Evolutionary conservation across 495 filamentous ascomycete genomes (phyloP).

Genomic region (Penicillium canariense): DNA sequence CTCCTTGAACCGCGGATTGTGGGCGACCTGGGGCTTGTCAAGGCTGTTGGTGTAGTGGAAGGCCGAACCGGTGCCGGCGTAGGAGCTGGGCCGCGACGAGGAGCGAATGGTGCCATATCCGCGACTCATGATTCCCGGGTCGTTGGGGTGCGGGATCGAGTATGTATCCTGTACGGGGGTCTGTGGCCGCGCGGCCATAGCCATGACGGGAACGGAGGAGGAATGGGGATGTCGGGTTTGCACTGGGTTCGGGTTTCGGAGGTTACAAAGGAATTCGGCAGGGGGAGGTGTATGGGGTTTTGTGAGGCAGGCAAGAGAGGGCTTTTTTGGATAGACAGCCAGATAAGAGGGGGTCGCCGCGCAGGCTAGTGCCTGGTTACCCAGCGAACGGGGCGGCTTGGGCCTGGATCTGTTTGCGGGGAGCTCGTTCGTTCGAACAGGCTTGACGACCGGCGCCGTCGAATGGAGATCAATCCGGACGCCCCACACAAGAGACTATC

Average conservation of each 20-base stretch:
- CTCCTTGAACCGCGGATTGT: conserved; percentile 61
- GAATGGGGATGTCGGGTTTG: no score
- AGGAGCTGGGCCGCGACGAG: conserved; percentile 41
- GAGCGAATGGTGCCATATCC: conserved; percentile 31
- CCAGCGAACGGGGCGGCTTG: conserved; percentile 23
- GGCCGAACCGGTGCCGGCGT: conserved; percentile 32
- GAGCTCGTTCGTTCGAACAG: conserved; percentile 14
- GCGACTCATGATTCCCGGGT: conserved; percentile 29
- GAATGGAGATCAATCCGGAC: conserved; percentile 9
- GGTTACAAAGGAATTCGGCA: conserved; percentile 1
- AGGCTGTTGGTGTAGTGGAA: conserved; percentile 42
- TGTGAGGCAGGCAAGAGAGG: not conserved
- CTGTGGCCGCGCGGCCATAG: conserved; percentile 43
- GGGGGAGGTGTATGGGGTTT: not conserved
- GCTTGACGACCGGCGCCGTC: conserved; percentile 2
- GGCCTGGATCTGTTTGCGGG: conserved; percentile 18
- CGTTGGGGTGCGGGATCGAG: conserved; percentile 29
- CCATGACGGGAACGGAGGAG: conserved; percentile 33
- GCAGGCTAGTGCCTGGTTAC: conserved; percentile 24
- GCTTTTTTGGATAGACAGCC: not conserved
- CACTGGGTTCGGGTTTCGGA: not conserved
- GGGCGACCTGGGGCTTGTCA: conserved; percentile 43
- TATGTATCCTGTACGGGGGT: conserved; percentile 46
- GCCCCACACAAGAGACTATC: conserved; percentile 17
- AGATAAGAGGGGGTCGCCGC: not conserved